phyloP scores from a whole-genome alignment of 176 grass and related monocot genomes.

The Elaeis guineensis region DNA sequence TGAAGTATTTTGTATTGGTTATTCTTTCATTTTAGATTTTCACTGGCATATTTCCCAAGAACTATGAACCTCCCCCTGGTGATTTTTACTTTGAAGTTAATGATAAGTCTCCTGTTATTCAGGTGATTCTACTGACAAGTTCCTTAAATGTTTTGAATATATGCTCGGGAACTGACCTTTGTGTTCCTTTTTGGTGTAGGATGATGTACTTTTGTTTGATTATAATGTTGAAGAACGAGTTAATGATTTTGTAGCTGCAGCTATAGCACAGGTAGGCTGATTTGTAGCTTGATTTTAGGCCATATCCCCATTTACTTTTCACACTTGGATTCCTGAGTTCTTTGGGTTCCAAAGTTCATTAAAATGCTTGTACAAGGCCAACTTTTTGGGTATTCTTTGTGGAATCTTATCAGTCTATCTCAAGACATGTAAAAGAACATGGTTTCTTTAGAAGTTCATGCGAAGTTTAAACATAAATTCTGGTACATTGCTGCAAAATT shows the following conservation, averaged over 20 bases:
- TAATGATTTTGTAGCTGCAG: conserved; percentile 92
- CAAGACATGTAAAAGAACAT: too few relatives aligned
- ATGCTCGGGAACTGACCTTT: not conserved
- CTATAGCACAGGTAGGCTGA: conserved; percentile 61
- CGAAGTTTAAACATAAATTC: too few relatives aligned
- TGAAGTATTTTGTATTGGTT: not conserved
- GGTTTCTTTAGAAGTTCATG: too few relatives aligned
- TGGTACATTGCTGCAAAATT: too few relatives aligned
- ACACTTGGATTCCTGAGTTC: too few relatives aligned
- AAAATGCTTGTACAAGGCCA: too few relatives aligned
- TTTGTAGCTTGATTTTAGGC: too few relatives aligned
- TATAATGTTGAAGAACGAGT: conserved; percentile 94
- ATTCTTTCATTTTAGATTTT: conserved; percentile 52
- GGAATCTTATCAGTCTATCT: too few relatives aligned
- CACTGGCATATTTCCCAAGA: conserved; percentile 88
- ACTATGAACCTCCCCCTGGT: conserved; percentile 95
- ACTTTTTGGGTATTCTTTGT: too few relatives aligned
- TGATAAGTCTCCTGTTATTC: conserved; percentile 56
- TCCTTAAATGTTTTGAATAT: not conserved
- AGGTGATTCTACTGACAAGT: conserved; percentile 39
- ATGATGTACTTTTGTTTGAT: conserved; percentile 83
- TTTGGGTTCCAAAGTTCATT: too few relatives aligned
- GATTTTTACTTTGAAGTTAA: conserved; percentile 92
- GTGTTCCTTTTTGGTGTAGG: conserved; percentile 30
- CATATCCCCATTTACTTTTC: too few relatives aligned